These are phyloP conservation scores for Blepharisma undulans DNA, from an alignment of 169 alveolate species.

Conservation along the genomic window DNA sequence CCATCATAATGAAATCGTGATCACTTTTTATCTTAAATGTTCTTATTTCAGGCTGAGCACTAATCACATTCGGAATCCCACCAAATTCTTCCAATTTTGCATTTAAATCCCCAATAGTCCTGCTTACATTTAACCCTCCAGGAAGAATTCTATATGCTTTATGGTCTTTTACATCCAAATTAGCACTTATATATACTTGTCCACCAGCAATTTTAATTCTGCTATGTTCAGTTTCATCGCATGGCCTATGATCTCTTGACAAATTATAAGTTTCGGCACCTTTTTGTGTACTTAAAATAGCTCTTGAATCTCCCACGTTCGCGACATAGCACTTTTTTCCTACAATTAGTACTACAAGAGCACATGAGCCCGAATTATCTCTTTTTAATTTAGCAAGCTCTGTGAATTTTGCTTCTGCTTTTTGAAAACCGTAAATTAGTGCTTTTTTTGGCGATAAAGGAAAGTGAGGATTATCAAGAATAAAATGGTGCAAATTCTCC, in stretches of 20 bases:
- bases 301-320: constrained; percentile 90
- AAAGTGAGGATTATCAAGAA: constrained; percentile 44
- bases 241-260: constrained; percentile 82
- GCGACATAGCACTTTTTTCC: constrained; percentile 72
- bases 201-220: constrained; percentile 76
- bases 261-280: constrained; percentile 59
- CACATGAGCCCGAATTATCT: constrained; percentile 77
- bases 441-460: constrained; percentile 83
- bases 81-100: constrained; percentile 73
- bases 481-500: constrained; percentile 75
- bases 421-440: constrained; percentile 64
- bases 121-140: constrained; percentile 38
- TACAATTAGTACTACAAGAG: constrained; percentile 56
- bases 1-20: constrained; percentile 73
- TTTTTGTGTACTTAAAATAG: constrained; percentile 65
- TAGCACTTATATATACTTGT: constrained; percentile 51
- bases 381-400: constrained; percentile 50
- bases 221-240: constrained; percentile 65
- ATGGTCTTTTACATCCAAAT: not conserved
- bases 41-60: constrained; percentile 75
- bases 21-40: constrained; percentile 55
- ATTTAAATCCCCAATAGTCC: constrained; percentile 52
- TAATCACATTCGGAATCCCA: constrained; percentile 71
- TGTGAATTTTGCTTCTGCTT: constrained; percentile 67
- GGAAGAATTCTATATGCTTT: constrained; percentile 65